Evolutionary conservation across 140 eudicot genomes (phyloP).

Genomic region (Senecio squalidus): DNA sequence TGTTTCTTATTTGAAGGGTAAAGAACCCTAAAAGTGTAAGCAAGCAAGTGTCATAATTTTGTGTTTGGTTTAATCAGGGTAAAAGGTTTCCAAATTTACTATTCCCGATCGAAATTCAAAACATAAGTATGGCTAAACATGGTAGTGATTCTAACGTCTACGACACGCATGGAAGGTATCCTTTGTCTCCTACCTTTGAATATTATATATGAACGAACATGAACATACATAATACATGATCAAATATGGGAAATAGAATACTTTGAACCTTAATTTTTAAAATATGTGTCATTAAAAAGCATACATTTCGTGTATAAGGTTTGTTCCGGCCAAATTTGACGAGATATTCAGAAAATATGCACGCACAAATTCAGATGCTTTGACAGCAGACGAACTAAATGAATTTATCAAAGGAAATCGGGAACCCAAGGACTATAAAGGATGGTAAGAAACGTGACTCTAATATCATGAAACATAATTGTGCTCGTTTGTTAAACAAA

Average conservation of each 20-base stretch:
- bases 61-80: neutral
- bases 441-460: slow-evolving; percentile 39
- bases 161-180: neutral
- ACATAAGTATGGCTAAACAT: neutral
- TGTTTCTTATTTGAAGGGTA: too few species aligned
- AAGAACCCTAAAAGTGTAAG: neutral
- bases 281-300: neutral
- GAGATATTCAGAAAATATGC: slow-evolving; percentile 64
- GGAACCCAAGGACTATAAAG: slow-evolving; percentile 54
- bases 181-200: too few species aligned
- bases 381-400: slow-evolving; percentile 46
- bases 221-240: too few species aligned
- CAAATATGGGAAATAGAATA: too few species aligned
- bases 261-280: too few species aligned
- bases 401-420: slow-evolving; percentile 54
- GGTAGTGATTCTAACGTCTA: neutral
- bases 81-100: neutral
- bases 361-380: slow-evolving; percentile 31
- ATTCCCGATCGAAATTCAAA: neutral
- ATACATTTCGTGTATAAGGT: slow-evolving; percentile 28
- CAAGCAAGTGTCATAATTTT: too few species aligned
- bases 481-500: neutral
- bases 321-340: slow-evolving; percentile 54
- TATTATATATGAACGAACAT: too few species aligned
- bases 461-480: neutral